phyloP scores from a whole-genome alignment of 2,329 filamentous ascomycete species.

The Diplodia corticola region DNA sequence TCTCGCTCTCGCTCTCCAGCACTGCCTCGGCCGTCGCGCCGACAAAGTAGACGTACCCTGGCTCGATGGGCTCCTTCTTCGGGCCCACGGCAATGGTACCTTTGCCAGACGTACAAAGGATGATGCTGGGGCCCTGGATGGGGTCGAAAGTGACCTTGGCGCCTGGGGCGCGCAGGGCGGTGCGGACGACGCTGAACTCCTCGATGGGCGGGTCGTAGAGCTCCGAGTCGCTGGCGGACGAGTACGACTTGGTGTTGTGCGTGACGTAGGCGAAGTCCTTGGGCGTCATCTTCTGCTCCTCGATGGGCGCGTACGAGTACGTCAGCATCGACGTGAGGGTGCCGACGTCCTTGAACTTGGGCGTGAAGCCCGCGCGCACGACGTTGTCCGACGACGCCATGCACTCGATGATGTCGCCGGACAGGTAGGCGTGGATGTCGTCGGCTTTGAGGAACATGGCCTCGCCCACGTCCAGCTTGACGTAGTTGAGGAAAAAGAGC shows the following conservation, averaged over 20 bases:
- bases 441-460: conserved; percentile 95
- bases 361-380: conserved; percentile 93
- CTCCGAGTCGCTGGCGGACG: conserved; percentile 67
- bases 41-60: conserved; percentile 61
- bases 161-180: conserved; percentile 66
- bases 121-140: conserved; percentile 83
- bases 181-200: conserved; percentile 88
- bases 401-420: conserved; percentile 95
- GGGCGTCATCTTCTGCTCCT: conserved; percentile 89
- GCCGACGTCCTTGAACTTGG: conserved; percentile 95
- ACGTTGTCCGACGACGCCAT: conserved; percentile 99
- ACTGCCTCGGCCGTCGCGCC: conserved; percentile 84
- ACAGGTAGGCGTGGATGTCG: conserved; percentile 94
- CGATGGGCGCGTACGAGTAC: conserved; percentile 91
- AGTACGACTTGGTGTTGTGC: conserved; percentile 79
- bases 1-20: conserved; percentile 63
- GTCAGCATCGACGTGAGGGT: conserved; percentile 90
- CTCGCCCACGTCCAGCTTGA: conserved; percentile 83
- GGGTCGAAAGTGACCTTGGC: conserved; percentile 87
- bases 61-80: conserved; percentile 67
- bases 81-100: conserved; percentile 84
- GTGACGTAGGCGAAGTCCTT: conserved; percentile 82
- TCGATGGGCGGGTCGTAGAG: conserved; percentile 96
- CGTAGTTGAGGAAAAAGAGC: conserved; percentile 95
- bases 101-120: conserved; percentile 83